Evolutionary conservation across 306 rosid species (phyloP), one percentile per base, ranked within the genome.

Genomic region (Acacia crassicarpa): DNA sequence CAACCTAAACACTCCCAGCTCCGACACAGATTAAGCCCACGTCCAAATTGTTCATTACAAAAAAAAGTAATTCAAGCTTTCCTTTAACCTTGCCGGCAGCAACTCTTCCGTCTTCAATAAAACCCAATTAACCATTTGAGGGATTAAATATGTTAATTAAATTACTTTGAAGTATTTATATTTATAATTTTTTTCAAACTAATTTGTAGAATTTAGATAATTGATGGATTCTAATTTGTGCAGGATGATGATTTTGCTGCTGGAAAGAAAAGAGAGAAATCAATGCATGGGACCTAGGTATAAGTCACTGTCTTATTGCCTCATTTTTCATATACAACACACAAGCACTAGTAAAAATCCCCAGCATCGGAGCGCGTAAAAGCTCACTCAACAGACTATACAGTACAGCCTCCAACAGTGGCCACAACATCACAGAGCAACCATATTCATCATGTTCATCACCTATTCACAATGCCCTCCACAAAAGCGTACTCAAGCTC

Each of bases 381-480:
- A 32, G 13, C 70, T 59, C 62, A 45, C 85, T 77, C 85, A 59
- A 45, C 32, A 38, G 6, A 51, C 77, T 87, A 76, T 88, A 90
- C 92, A 65, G 74, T 61, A 65, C 43, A 44, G 86, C 89, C 86
- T 79, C 77, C 32, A 67, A 58, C 19, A 70, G 75, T 25, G 67
- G 75, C 80, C 79, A 75, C 2, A 40, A 77, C 75, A 77, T 51
- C 51, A 14, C 41, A 71, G 25, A 43, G 83, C 49, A 72, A 68
- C 67, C 72, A 51, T 68, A 40, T 22, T 23, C 63, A 58, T 58
- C 65, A 53, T 20, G 12, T 32, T 41, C 73, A 80, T 76, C 35
- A 58, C 20, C 78, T 48, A 70, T 75, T 53, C 46, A 72, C 76
- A 66, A 19, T 45, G 30, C 69, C 67, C 62, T 17, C 49, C 49